These are phyloP conservation scores for Exophiala xenobiotica DNA, from an alignment of 2,329 filamentous ascomycete species.

Conservation along the genomic window DNA sequence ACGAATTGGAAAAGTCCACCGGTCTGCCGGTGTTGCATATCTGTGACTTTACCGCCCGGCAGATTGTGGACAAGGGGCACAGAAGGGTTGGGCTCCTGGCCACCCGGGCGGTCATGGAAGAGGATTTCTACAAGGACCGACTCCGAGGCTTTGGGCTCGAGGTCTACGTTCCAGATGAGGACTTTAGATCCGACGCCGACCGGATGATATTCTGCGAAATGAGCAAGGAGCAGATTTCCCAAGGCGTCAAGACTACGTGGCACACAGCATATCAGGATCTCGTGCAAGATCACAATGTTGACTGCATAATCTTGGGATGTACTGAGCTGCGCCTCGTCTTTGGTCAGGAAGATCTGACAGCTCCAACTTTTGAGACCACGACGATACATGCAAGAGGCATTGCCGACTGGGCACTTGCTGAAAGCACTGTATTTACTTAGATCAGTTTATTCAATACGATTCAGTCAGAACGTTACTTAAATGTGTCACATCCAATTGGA, in stretches of 20 bases:
- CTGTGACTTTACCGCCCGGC: slow-evolving; percentile 11
- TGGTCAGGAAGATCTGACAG: not conserved
- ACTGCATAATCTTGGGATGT: slow-evolving; percentile 14
- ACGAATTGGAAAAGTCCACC: not conserved
- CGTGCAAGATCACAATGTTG: slow-evolving; percentile 5
- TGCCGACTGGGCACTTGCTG: slow-evolving; percentile 5
- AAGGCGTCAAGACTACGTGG: not conserved
- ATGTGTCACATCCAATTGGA: no score
- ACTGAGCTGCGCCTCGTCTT: slow-evolving; percentile 17
- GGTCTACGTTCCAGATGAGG: slow-evolving; percentile 8
- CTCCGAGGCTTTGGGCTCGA: slow-evolving; percentile 15
- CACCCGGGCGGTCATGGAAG: slow-evolving; percentile 21
- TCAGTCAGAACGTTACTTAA: no score
- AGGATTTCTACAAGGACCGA: slow-evolving; percentile 15
- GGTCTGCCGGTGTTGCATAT: slow-evolving; percentile 21
- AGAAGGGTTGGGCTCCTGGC: slow-evolving; percentile 19
- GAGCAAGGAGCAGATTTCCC: slow-evolving; percentile 3
- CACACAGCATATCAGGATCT: slow-evolving; percentile 3
- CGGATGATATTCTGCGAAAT: slow-evolving; percentile 16
- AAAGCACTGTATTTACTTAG: no score
- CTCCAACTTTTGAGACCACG: slow-evolving; percentile 10
- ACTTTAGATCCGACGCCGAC: slow-evolving; percentile 3
- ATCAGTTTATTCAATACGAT: no score
- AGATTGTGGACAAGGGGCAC: slow-evolving; percentile 1
- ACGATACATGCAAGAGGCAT: slow-evolving; percentile 4